Conservation (phyloP, 495 filamentous ascomycete species). For the Neurospora sp. region DNA sequence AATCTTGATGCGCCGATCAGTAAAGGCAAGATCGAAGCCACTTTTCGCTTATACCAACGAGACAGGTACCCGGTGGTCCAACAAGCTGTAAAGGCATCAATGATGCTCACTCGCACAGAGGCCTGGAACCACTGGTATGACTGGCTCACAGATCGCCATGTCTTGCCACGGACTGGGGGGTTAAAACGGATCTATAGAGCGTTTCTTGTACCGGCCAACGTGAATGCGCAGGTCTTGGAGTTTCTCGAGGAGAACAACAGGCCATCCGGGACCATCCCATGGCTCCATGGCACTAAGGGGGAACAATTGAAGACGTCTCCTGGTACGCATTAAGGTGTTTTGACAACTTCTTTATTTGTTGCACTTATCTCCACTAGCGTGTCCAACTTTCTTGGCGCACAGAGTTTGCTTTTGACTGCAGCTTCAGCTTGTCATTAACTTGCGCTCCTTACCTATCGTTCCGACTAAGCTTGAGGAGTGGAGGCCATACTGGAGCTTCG, state of each 20-base stretch:
- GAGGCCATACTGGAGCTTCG: neutral
- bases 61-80: neutral
- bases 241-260: slow-evolving; percentile 3
- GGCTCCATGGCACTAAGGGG: neutral
- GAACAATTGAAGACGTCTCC: neutral
- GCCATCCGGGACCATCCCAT: neutral
- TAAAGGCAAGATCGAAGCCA: neutral
- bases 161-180: neutral
- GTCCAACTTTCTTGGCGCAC: neutral
- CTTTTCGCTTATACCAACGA: neutral
- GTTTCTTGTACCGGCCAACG: neutral
- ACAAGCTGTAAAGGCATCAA: neutral
- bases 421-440: neutral
- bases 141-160: neutral
- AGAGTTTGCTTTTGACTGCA: neutral
- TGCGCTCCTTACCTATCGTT: neutral
- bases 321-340: neutral
- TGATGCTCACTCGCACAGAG: neutral
- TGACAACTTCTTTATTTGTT: neutral
- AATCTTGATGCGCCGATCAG: neutral
- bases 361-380: neutral
- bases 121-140: neutral
- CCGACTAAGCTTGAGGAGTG: neutral
- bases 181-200: neutral
- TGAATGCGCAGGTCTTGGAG: slow-evolving; percentile 1